phyloP scores from a whole-genome alignment of 306 rosid genomes.

The Lotus japonicus region DNA sequence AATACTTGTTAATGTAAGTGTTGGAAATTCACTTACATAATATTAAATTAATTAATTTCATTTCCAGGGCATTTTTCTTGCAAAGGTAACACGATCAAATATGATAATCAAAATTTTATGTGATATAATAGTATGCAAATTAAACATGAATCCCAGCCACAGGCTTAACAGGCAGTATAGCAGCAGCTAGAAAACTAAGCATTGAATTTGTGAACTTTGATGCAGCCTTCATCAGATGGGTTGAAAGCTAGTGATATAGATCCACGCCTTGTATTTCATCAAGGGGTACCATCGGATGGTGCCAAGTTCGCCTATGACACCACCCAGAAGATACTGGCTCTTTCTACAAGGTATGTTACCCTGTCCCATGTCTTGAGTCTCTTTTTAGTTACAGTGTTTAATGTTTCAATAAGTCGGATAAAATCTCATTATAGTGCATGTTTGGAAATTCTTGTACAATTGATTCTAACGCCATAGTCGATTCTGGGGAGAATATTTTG shows the following conservation, averaged over 20 bases:
- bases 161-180: too few species aligned
- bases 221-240: conserved; percentile 45
- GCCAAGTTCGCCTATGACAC: conserved; percentile 61
- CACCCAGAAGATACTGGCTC: conserved; percentile 60
- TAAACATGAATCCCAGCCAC: too few species aligned
- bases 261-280: conserved; percentile 51
- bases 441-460: too few species aligned
- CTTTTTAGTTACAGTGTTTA: background rate
- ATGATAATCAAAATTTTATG: background rate
- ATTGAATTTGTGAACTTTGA: conserved; percentile 1
- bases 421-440: background rate
- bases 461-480: too few species aligned
- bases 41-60: too few species aligned
- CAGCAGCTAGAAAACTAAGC: background rate
- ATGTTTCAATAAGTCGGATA: background rate
- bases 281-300: conserved; percentile 68
- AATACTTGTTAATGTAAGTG: too few species aligned
- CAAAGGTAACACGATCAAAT: background rate
- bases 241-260: conserved; percentile 53
- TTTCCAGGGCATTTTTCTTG: too few species aligned
- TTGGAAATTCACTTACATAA: too few species aligned
- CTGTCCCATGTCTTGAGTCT: conserved; percentile 16
- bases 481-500: too few species aligned
- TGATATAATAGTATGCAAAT: background rate
- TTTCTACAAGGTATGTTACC: conserved; percentile 64